Evolutionary conservation across 2,329 filamentous ascomycete genomes (phyloP), one percentile per base, ranked within the genome.

Genomic region (Aureobasidium zeae): DNA sequence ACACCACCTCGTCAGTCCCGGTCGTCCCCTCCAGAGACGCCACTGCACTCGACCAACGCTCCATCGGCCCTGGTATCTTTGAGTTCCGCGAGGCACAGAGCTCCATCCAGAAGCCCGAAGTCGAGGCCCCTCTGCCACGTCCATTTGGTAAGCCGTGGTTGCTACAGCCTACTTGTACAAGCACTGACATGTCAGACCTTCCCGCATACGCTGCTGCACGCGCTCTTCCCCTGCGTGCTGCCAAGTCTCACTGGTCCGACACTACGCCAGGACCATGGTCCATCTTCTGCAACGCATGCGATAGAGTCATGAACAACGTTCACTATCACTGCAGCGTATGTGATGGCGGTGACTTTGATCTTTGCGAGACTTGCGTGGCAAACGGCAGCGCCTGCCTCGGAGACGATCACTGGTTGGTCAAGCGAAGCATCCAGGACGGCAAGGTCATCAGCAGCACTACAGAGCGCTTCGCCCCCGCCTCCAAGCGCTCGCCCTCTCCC

Each of bases 251-350:
- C 38, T 58, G 60, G 54, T 57, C 61, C 47, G 51, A 52, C 48
- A 24, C 21, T 22, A 44, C 7, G 33, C n/a, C n/a, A n/a, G 57
- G 57, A 15, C 67, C 74, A 34, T 94, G 88, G 64, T 83, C 84
- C 10, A 87, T 98, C 32, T 94, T 85, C 70, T 98, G 91, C 76
- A 96, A 98, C 68, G 75, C 77, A 60, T 98, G 91, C 64, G 82
- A 86, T 53, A 71, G 70, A 49, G 76, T 79, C 30, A 86, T 95
- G 56, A 76, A 81, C 20, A 79, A 86, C 54, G 76, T 79, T 39
- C 89, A 98, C 65, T 98, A 85, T 64, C 91, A 98, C 67, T 98
- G 93, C 71, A 84, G 84, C 52, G 85, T 83, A 46, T 98, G 91
- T 60, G 86, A 96, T 51, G 77, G 83, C 46, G 91, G 89, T 29